A percentile compares a stretch with the other conserved stretches of the same genome.
Evolutionary conservation across 768 basidiomycete genomes (phyloP).

Genomic region (Podaxis sp.): DNA sequence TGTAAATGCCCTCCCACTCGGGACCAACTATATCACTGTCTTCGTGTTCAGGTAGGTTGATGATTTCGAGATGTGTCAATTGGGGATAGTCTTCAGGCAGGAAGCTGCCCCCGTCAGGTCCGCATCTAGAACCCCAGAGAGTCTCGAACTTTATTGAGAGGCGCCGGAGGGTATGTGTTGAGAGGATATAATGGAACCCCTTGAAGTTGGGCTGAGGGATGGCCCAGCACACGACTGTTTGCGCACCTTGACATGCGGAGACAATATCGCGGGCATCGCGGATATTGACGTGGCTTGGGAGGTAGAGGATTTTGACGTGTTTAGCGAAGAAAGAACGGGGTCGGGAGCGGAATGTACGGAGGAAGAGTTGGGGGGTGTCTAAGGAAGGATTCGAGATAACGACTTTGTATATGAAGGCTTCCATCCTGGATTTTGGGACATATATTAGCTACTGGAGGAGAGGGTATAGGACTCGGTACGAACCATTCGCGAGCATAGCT

Average conservation of each 20-base stretch:
- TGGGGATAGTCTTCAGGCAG: conserved; percentile 15
- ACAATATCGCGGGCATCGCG: conserved; percentile 18
- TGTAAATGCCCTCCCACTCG: conserved; percentile 23
- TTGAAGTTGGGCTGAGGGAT: conserved; percentile 11
- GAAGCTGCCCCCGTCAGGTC: conserved; percentile 6
- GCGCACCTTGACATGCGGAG: conserved; percentile 21
- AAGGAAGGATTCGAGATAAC: conserved; percentile 22
- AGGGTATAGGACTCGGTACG: not conserved
- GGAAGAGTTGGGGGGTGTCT: conserved; percentile 18
- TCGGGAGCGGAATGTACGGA: conserved; percentile 23
- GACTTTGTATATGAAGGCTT: conserved; percentile 27
- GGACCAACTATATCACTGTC: conserved; percentile 6
- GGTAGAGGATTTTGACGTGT: conserved; percentile 23
- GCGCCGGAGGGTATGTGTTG: conserved; percentile 12
- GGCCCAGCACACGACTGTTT: conserved; percentile 24
- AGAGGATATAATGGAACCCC: conserved; percentile 9
- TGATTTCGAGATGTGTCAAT: conserved; percentile 26
- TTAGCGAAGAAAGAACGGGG: conserved; percentile 24
- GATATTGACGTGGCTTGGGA: conserved; percentile 17
- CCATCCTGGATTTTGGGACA: conserved; percentile 20
- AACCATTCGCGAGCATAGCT: conserved; percentile 23
- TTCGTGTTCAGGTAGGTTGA: conserved; percentile 22
- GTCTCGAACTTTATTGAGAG: conserved; percentile 21
- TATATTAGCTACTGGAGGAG: not conserved
- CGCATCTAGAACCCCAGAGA: too few species aligned